Percentiles rank a stretch among this genome's conserved stretches.
Evolutionary conservation across 2,329 filamentous ascomycete species (phyloP).

Genomic region (Penicillium psychrosexuale): DNA sequence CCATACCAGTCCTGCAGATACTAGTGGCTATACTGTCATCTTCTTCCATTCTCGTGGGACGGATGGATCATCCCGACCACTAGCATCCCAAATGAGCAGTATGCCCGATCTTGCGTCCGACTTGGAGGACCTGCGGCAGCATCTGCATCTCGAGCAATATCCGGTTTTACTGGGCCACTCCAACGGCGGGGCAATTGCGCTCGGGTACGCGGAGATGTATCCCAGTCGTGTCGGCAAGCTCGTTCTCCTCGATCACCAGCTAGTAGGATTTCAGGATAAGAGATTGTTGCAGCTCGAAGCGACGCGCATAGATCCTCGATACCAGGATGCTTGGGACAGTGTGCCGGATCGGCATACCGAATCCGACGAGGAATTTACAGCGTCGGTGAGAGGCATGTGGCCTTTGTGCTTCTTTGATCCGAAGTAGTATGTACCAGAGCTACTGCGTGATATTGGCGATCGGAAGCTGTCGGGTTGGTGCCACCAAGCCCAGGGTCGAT

Average conservation of each 20-base stretch:
- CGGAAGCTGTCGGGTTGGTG: not conserved
- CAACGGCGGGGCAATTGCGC: not conserved
- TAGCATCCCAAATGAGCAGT: not conserved
- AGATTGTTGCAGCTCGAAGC: not conserved
- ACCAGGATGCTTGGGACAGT: not conserved
- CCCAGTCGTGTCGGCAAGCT: not conserved
- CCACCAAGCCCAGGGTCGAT: not conserved
- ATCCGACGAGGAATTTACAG: not conserved
- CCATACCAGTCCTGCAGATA: not conserved
- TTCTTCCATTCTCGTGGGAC: constrained; percentile 2
- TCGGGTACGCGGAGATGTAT: constrained; percentile 2
- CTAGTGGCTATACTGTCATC: not conserved
- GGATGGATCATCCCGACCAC: not conserved
- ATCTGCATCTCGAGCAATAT: not conserved
- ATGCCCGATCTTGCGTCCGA: constrained; percentile 2
- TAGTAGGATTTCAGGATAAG: not conserved
- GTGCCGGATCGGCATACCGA: not conserved
- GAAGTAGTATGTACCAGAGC: not conserved
- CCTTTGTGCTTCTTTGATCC: constrained; percentile 1
- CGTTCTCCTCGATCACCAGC: constrained; percentile 1
- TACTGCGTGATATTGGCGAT: not conserved
- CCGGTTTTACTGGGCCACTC: constrained; percentile 1
- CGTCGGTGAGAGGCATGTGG: not conserved
- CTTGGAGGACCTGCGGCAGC: not conserved
- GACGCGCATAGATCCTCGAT: not conserved